Percentiles rank a stretch among this genome's conserved stretches.
phyloP scores from a whole-genome alignment of 1,284 basidiomycete genomes.

The Microbotryum violaceum region DNA sequence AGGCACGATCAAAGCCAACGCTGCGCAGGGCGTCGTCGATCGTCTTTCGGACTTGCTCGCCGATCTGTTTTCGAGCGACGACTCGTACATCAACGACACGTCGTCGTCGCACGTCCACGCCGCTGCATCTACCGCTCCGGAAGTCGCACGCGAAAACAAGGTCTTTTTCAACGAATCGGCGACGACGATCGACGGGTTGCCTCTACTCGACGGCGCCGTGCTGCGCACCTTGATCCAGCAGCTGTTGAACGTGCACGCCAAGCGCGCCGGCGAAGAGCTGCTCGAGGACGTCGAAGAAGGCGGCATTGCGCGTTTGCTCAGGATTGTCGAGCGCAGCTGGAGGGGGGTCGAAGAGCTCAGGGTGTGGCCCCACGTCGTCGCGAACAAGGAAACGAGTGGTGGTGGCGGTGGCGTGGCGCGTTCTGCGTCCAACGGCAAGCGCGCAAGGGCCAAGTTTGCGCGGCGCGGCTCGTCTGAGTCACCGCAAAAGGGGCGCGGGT shows the following conservation, averaged over 20 bases:
- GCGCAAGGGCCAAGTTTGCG: neutral
- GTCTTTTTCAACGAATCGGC: slow-evolving; percentile 11
- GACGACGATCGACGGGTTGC: slow-evolving; percentile 1
- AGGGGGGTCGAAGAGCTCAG: slow-evolving; percentile 62
- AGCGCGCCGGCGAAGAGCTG: slow-evolving; percentile 18
- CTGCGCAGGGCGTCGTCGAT: slow-evolving; percentile 8
- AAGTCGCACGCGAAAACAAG: neutral
- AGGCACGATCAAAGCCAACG: slow-evolving; percentile 3
- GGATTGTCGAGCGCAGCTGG: slow-evolving; percentile 67
- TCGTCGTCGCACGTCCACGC: slow-evolving; percentile 5
- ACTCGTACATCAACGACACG: slow-evolving; percentile 23
- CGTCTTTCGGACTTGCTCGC: slow-evolving; percentile 12
- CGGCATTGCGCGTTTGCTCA: slow-evolving; percentile 57
- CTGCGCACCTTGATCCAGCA: slow-evolving; percentile 9
- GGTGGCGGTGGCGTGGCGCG: slow-evolving; percentile 5
- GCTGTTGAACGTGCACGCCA: neutral
- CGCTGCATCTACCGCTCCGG: neutral
- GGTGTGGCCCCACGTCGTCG: slow-evolving; percentile 51
- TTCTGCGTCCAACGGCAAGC: neutral
- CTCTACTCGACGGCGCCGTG: slow-evolving; percentile 10
- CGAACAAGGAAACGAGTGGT: slow-evolving; percentile 23
- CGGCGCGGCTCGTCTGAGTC: neutral
- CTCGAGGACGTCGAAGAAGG: slow-evolving; percentile 53
- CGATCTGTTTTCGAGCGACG: slow-evolving; percentile 26
- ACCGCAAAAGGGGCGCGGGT: slow-evolving; percentile 32